These are phyloP conservation scores for Orychophragmus violaceus DNA, from an alignment of 345 rosid species.

Conservation along the genomic window DNA sequence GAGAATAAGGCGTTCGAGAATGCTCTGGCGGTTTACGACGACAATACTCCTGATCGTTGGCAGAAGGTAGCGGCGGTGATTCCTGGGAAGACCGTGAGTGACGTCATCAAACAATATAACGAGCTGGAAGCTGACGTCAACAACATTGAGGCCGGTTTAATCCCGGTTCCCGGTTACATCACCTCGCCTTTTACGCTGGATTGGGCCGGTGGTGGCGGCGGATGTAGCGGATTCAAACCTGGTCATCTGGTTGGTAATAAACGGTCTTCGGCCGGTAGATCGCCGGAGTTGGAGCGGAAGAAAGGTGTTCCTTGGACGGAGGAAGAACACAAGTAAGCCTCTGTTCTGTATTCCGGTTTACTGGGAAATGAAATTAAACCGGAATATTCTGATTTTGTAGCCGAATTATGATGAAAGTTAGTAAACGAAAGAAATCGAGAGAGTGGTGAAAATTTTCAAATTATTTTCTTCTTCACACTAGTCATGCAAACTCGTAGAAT, in stretches of 20 bases:
- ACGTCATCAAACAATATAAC: constrained; percentile 70
- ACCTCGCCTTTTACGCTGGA: constrained; percentile 68
- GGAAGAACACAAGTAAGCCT: constrained; percentile 89
- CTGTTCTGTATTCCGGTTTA: constrained; percentile 1
- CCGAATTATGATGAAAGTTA: neutral
- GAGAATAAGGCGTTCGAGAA: constrained; percentile 90
- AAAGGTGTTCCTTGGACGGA: constrained; percentile 99
- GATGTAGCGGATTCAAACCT: constrained; percentile 20
- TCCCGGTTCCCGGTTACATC: constrained; percentile 63
- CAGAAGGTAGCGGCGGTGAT: constrained; percentile 63
- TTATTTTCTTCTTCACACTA: neutral
- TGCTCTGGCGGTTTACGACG: constrained; percentile 73
- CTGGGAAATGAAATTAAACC: neutral
- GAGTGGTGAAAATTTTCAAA: neutral
- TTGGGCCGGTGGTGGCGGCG: constrained; percentile 35
- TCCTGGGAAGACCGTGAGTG: constrained; percentile 85
- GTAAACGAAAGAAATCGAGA: neutral
- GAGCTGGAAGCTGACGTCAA: constrained; percentile 79
- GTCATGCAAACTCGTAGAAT: neutral
- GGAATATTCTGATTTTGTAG: neutral
- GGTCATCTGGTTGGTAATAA: constrained; percentile 36
- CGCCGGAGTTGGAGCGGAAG: constrained; percentile 86
- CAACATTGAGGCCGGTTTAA: constrained; percentile 75
- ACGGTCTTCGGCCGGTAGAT: constrained; percentile 44
- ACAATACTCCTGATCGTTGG: constrained; percentile 87